Percentiles rank a stretch among this genome's conserved stretches.
phyloP scores from a whole-genome alignment of 2,329 filamentous ascomycete genomes.

The Penicillium hesseltinei region DNA sequence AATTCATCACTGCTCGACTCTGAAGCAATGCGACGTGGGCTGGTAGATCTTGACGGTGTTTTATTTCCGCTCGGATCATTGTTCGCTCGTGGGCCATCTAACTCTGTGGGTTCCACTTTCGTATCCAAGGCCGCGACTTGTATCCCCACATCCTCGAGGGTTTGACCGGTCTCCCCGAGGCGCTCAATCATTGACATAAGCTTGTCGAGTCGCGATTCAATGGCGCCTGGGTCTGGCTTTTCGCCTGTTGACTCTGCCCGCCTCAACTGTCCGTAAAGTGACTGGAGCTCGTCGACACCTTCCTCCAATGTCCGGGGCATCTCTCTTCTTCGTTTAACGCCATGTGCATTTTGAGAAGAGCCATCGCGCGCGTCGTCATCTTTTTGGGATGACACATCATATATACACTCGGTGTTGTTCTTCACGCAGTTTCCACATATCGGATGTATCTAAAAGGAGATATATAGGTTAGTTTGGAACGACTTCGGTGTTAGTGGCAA shows the following conservation, averaged over 20 bases:
- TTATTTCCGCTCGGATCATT: conserved; percentile 17
- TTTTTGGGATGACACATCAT: conserved; percentile 37
- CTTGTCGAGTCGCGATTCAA: conserved; percentile 45
- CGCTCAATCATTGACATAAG: conserved; percentile 47
- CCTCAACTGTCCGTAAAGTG: conserved; percentile 31
- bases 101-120: conserved; percentile 16
- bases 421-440: conserved; percentile 48
- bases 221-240: conserved; percentile 36
- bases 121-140: conserved; percentile 19
- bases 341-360: conserved; percentile 23
- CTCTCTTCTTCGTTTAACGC: conserved; percentile 38
- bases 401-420: conserved; percentile 44
- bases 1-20: conserved; percentile 43
- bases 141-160: conserved; percentile 26
- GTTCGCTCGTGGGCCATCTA: conserved; percentile 20
- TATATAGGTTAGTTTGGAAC: background rate
- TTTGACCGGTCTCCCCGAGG: conserved; percentile 36
- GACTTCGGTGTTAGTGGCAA: too few species aligned
- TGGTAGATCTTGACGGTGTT: conserved; percentile 26
- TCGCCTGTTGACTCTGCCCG: conserved; percentile 26
- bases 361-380: conserved; percentile 15
- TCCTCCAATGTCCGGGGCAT: conserved; percentile 29
- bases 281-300: conserved; percentile 34
- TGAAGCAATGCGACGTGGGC: conserved; percentile 31
- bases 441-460: conserved; percentile 40